Conservation (phyloP, 2,329 filamentous ascomycete genomes). For the Alternaria tenuissima region DNA sequence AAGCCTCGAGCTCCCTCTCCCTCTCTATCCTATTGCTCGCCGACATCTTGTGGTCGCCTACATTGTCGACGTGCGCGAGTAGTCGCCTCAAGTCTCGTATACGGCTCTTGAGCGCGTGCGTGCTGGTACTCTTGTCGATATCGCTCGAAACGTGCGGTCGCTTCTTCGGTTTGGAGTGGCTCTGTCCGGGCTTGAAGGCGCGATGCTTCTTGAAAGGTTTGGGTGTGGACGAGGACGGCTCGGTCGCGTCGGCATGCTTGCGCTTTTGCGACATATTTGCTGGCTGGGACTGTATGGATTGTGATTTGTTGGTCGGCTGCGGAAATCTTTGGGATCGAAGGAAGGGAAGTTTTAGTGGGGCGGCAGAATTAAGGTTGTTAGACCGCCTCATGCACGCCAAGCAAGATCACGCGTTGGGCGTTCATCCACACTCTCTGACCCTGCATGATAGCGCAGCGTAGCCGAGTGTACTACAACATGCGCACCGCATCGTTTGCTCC, state of each 20-base stretch:
- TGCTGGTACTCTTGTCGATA: conserved; percentile 40
- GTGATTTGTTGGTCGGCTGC: conserved; percentile 4
- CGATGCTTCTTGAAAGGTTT: conserved; percentile 37
- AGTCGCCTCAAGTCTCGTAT: conserved; percentile 74
- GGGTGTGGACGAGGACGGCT: conserved; percentile 18
- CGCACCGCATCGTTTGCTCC: not conserved
- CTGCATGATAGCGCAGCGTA: not conserved
- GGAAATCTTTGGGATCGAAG: conserved; percentile 12
- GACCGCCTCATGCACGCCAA: conserved; percentile 31
- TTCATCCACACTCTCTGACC: conserved; percentile 21
- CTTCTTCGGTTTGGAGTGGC: conserved; percentile 25
- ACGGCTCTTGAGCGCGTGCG: conserved; percentile 74
- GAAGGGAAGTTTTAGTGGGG: conserved; percentile 44
- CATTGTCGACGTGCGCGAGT: conserved; percentile 64
- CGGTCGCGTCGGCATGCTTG: conserved; percentile 38
- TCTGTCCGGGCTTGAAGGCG: conserved; percentile 27
- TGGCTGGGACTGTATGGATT: not conserved
- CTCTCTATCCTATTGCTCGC: conserved; percentile 73
- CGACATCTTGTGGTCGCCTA: conserved; percentile 62
- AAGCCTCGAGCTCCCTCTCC: conserved; percentile 74
- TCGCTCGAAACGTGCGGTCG: conserved; percentile 33
- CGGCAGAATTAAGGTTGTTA: conserved; percentile 30
- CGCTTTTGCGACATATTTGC: conserved; percentile 48
- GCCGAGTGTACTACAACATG: not conserved
- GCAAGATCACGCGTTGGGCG: conserved; percentile 31